Conservation (phyloP, 208 protist genomes). For the Crithidia thermophila region DNA sequence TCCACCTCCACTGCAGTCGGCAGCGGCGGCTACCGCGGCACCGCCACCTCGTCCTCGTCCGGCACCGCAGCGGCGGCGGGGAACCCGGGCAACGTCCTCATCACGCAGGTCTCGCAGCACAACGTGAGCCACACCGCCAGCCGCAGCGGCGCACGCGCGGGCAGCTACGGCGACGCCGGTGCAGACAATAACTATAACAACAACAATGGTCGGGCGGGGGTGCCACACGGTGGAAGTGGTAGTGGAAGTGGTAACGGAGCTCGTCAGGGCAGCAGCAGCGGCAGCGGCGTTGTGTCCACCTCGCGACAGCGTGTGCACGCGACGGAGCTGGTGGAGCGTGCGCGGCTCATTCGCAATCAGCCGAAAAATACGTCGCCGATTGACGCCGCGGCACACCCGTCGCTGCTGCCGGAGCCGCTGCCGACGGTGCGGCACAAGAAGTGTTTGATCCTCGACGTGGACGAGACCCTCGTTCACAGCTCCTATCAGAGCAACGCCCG, state of each 20-base stretch:
- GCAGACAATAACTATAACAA: conserved; percentile 17
- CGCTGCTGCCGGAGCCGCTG: conserved; percentile 62
- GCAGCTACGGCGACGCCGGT: conserved; percentile 7
- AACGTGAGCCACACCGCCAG: not conserved
- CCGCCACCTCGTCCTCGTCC: conserved; percentile 18
- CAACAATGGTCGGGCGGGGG: conserved; percentile 7
- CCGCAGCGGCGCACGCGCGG: not conserved
- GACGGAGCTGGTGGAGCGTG: conserved; percentile 48
- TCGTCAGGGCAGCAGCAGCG: conserved; percentile 5
- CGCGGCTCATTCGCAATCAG: conserved; percentile 56
- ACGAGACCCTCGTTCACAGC: conserved; percentile 92
- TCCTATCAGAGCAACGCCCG: conserved; percentile 58
- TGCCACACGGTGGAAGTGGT: conserved; percentile 5
- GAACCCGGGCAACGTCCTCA: conserved; percentile 11
- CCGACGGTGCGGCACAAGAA: conserved; percentile 54
- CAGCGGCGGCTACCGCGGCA: not conserved
- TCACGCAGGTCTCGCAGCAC: conserved; percentile 26
- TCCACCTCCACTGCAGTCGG: not conserved
- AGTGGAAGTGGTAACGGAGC: too few relatives aligned
- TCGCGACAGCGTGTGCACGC: conserved; percentile 46
- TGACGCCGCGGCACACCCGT: conserved; percentile 57
- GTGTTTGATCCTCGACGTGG: conserved; percentile 88
- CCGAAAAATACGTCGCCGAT: conserved; percentile 88
- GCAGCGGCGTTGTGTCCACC: not conserved
- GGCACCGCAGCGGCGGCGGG: not conserved